A percentile compares a stretch with the other conserved stretches of the same genome.
phyloP scores from a whole-genome alignment of 768 basidiomycete species.

The Podaxis carcinomalis region DNA sequence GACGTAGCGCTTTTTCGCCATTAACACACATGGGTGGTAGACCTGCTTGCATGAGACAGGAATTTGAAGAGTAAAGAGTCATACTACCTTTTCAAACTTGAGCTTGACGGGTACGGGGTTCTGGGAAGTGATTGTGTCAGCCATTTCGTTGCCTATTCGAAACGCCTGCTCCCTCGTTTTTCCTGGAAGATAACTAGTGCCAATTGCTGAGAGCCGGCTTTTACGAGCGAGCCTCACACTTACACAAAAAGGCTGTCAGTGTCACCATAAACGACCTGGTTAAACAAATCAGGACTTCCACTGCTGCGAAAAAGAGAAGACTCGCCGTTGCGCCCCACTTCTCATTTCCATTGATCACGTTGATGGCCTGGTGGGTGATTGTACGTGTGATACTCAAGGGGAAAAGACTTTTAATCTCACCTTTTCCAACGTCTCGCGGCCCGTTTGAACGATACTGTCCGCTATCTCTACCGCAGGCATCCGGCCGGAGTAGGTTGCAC shows the following conservation, averaged over 20 bases:
- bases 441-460: conserved; percentile 95
- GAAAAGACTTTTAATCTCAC: conserved; percentile 31
- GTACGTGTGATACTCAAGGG: not conserved
- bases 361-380: conserved; percentile 62
- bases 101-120: conserved; percentile 93
- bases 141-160: conserved; percentile 87
- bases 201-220: not conserved
- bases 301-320: not conserved
- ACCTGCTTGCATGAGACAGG: conserved; percentile 47
- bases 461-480: conserved; percentile 99
- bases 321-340: conserved; percentile 80
- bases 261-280: conserved; percentile 89
- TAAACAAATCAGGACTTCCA: not conserved
- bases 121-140: conserved; percentile 76
- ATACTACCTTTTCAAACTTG: conserved; percentile 90
- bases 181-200: conserved; percentile 66
- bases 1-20: conserved; percentile 98
- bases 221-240: conserved; percentile 14
- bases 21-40: conserved; percentile 89
- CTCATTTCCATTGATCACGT: conserved; percentile 63
- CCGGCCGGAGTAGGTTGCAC: conserved; percentile 90
- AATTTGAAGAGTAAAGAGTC: not conserved
- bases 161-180: conserved; percentile 94
- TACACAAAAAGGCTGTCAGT: conserved; percentile 93
- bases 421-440: conserved; percentile 93